Conservation (phyloP, 1,139 yeast species). For the Yamadazyma atlantica region DNA sequence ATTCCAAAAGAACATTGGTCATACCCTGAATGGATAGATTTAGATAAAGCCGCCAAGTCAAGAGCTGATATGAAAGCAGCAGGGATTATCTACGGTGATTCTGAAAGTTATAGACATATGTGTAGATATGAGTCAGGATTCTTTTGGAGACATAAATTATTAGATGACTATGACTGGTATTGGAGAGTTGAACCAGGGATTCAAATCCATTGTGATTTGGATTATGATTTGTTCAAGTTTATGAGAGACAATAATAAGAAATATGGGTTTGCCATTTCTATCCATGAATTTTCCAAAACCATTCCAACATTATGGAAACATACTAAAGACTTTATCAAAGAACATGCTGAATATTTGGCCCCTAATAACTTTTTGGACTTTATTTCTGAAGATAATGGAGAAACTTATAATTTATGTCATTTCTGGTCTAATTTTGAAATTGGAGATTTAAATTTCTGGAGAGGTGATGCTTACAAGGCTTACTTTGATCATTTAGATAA, state of each 20-base stretch:
- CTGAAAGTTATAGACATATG: conserved; percentile 73
- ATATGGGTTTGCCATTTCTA: conserved; percentile 69
- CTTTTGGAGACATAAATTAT: conserved; percentile 54
- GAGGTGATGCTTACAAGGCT: conserved; percentile 61
- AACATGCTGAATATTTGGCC: conserved; percentile 47
- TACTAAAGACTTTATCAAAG: conserved; percentile 48
- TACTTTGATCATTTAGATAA: conserved; percentile 73
- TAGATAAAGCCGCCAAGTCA: conserved; percentile 49
- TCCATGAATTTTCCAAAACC: conserved; percentile 57
- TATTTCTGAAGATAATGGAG: conserved; percentile 60
- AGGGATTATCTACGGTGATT: conserved; percentile 60
- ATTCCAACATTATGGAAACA: conserved; percentile 61
- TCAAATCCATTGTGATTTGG: conserved; percentile 59
- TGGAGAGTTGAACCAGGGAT: conserved; percentile 78
- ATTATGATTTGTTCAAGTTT: conserved; percentile 61
- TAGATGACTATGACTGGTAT: conserved; percentile 60
- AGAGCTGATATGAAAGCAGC: conserved; percentile 48
- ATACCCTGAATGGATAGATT: conserved; percentile 70
- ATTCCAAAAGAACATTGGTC: conserved; percentile 71
- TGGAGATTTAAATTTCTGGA: conserved; percentile 75
- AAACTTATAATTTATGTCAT: conserved; percentile 76
- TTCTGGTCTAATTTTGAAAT: conserved; percentile 94
- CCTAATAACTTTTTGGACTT: conserved; percentile 49
- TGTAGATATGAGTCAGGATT: conserved; percentile 72
- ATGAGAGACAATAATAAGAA: conserved; percentile 59